A percentile compares a stretch with the other conserved stretches of the same genome.
Evolutionary conservation across 2,329 filamentous ascomycete species (phyloP).

Genomic region (Claviceps humidiphila): DNA sequence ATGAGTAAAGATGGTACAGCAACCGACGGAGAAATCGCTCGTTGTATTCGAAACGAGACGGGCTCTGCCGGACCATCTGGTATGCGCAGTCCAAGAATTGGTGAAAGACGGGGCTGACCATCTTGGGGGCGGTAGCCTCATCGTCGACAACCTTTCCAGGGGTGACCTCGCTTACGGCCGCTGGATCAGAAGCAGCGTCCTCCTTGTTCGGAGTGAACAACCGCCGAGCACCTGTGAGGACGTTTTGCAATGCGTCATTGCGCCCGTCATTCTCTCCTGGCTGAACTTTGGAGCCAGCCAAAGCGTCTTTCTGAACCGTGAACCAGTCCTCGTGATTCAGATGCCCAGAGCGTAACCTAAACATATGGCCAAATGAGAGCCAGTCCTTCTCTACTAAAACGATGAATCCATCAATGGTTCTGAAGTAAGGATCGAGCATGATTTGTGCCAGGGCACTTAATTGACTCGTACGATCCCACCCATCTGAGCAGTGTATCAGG

Average conservation of each 20-base stretch:
- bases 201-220: slow-evolving; percentile 63
- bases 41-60: slow-evolving; percentile 88
- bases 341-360: slow-evolving; percentile 79
- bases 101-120: slow-evolving; percentile 92
- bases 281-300: slow-evolving; percentile 48
- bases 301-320: slow-evolving; percentile 66
- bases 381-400: slow-evolving; percentile 94
- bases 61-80: slow-evolving; percentile 75
- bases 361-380: slow-evolving; percentile 97
- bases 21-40: slow-evolving; percentile 82
- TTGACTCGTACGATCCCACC: slow-evolving; percentile 95
- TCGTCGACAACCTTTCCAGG: slow-evolving; percentile 31
- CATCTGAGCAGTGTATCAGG: slow-evolving; percentile 93
- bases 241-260: slow-evolving; percentile 71
- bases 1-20: slow-evolving; percentile 87
- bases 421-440: slow-evolving; percentile 89
- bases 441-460: slow-evolving; percentile 83
- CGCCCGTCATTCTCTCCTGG: slow-evolving; percentile 48
- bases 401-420: slow-evolving; percentile 89
- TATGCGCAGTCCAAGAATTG: slow-evolving; percentile 94
- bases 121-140: slow-evolving; percentile 68
- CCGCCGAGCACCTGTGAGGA: slow-evolving; percentile 75
- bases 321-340: slow-evolving; percentile 93
- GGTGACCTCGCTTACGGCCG: slow-evolving; percentile 29
- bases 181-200: slow-evolving; percentile 44